Base-by-base conservation (phyloP, 177 flowering plant species). In the Tripterygium wilfordii region DNA sequence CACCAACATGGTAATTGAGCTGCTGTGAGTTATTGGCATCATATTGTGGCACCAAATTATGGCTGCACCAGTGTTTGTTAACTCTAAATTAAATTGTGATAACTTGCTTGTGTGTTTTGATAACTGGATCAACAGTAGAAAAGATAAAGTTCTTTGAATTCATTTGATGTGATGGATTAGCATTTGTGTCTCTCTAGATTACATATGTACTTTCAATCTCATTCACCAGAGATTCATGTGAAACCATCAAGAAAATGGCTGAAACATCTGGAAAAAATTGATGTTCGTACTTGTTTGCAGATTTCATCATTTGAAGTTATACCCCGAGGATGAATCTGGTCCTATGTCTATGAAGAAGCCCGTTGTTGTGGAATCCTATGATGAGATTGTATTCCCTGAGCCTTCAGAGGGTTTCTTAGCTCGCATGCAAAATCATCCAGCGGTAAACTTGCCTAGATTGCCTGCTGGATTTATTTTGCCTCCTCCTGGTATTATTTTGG, bases 321-420 rank as follows among this genome's bases (percentile, higher is more conserved):
- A 87, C 53, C 90, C 92, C 0, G 88, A 80, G 48, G 88, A 78
- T 25, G 94, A 86, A 29, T 63, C 81, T 42, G 92, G 86, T 33
- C 78, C 88, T 9, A 68, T 76, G 62, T 74, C 90, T 19, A 71
- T 81, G 18, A 88, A 88, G 68, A 87, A 79, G 62, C 95, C 96
- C 25, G 95, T 90, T 67, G 84, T 90, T 44, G 76, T 74, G 22
- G 98, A 90, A 57, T 69, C 79, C 2, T 90, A 80, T 51, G 85
- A 90, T 69, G 96, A 90, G 70, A 53, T 83, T 64, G 98, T 85
- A 19, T 79, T 90, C 42, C 60, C 81, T 18, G 96, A 87, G 45
- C 96, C 95, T 48, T 76, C 83, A 7, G 89, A 90, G 48, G 50
- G 49, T 60, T 83, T 90, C 62, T 67, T 76, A 57, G 74, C 95